Evolutionary conservation across 164 flowering plant genomes (phyloP).

Genomic region (Sedum album): DNA sequence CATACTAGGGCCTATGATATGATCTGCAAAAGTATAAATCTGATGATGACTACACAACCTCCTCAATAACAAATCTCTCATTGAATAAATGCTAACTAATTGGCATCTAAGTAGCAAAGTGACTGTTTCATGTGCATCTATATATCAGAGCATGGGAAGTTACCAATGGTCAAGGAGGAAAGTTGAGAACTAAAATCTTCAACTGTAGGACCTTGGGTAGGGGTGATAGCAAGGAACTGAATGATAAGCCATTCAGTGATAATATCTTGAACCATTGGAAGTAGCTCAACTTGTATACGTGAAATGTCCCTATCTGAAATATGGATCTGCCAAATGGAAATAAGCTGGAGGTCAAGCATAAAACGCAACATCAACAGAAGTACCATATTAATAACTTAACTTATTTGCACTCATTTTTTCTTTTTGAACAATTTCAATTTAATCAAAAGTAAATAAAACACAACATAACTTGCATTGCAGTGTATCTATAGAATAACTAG

Average conservation of each 20-base stretch:
- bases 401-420: no score
- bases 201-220: slow-evolving; percentile 49
- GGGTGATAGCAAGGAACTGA: slow-evolving; percentile 57
- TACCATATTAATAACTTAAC: no score
- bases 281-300: slow-evolving; percentile 55
- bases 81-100: no score
- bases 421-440: no score
- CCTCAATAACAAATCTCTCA: no score
- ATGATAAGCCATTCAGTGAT: slow-evolving; percentile 70
- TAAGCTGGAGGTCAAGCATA: background rate
- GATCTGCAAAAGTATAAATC: background rate
- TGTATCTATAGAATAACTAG: no score
- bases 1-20: background rate
- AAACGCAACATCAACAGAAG: background rate
- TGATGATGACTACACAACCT: background rate
- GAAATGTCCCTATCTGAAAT: slow-evolving; percentile 54
- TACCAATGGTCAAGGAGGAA: slow-evolving; percentile 84
- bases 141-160: background rate
- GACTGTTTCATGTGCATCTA: background rate
- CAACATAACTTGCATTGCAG: no score
- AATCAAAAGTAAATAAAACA: no score
- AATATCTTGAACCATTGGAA: slow-evolving; percentile 75
- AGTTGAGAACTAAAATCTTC: slow-evolving; percentile 88
- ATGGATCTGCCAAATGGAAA: slow-evolving; percentile 38
- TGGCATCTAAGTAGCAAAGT: background rate